These are phyloP conservation scores for Tricharina praecox DNA, from an alignment of 495 filamentous ascomycete species.

Conservation along the genomic window DNA sequence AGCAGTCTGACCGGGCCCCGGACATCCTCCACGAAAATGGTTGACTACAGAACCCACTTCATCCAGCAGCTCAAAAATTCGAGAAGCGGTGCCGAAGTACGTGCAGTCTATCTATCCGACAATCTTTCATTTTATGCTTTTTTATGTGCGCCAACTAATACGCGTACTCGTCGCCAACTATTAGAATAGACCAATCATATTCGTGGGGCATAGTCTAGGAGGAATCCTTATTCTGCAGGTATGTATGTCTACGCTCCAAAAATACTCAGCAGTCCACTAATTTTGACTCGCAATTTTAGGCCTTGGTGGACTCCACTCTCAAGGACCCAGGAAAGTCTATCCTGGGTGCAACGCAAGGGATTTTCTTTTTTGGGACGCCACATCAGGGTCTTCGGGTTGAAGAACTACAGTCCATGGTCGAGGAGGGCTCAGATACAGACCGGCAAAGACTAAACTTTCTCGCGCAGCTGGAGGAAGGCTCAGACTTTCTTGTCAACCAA, in stretches of 20 bases:
- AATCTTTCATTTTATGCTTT: too few species aligned
- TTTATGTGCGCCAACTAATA: not conserved
- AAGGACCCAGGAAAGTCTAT: slow-evolving; percentile 4
- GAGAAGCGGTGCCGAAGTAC: slow-evolving; percentile 14
- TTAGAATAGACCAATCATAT: slow-evolving; percentile 24
- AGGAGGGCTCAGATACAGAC: not conserved
- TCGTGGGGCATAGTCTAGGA: slow-evolving; percentile 29
- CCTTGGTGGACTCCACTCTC: slow-evolving; percentile 1
- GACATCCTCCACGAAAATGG: slow-evolving; percentile 12
- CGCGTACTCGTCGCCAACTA: not conserved
- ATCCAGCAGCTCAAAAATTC: slow-evolving; percentile 18
- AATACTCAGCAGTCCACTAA: not conserved
- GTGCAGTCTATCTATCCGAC: too few species aligned
- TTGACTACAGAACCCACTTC: slow-evolving; percentile 23
- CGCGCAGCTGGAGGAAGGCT: slow-evolving; percentile 5
- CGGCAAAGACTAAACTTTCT: not conserved
- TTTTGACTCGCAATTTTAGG: not conserved
- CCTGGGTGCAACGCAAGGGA: slow-evolving; percentile 8
- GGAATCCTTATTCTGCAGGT: slow-evolving; percentile 26
- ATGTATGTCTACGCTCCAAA: not conserved
- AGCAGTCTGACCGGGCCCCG: slow-evolving; percentile 12
- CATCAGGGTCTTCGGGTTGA: slow-evolving; percentile 14
- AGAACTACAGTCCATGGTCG: slow-evolving; percentile 11
- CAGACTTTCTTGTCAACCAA: slow-evolving; percentile 6
- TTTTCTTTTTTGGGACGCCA: slow-evolving; percentile 24